Percentiles rank a stretch among this genome's conserved stretches.
Evolutionary conservation across 345 rosid species (phyloP).

Genomic region (Toxicodendron radicans): DNA sequence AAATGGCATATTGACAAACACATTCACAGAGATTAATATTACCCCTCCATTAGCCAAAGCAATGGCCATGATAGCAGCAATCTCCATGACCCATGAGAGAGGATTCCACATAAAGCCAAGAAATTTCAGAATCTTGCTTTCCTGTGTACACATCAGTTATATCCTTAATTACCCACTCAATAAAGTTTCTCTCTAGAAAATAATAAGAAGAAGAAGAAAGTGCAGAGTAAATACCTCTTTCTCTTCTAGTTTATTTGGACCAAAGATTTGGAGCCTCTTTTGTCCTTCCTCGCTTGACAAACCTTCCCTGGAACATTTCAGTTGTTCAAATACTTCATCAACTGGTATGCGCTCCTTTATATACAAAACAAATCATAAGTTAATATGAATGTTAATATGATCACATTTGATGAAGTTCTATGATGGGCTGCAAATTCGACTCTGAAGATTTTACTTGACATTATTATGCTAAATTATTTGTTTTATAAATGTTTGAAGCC

Average conservation of each 20-base stretch:
- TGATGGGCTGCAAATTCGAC: too few relatives aligned
- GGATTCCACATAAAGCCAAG: constrained; percentile 96
- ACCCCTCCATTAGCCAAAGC: constrained; percentile 83
- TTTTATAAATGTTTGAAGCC: too few relatives aligned
- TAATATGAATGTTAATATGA: too few relatives aligned
- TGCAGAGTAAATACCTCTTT: constrained; percentile 36
- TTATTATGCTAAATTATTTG: too few relatives aligned
- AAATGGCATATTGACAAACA: neutral
- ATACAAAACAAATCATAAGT: neutral
- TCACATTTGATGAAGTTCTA: too few relatives aligned
- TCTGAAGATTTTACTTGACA: too few relatives aligned
- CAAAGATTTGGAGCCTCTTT: constrained; percentile 72
- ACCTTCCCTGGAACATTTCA: constrained; percentile 81
- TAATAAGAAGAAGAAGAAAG: neutral
- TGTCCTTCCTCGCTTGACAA: constrained; percentile 71
- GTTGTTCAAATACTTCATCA: constrained; percentile 80
- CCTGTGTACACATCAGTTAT: constrained; percentile 36
- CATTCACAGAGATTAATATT: constrained; percentile 8
- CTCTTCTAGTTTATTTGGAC: constrained; percentile 95
- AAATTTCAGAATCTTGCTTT: constrained; percentile 67
- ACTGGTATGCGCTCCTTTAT: constrained; percentile 77
- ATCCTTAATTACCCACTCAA: neutral
- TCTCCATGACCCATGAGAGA: constrained; percentile 93
- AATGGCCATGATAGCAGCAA: constrained; percentile 89
- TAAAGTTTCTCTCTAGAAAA: neutral